Conservation (phyloP, 2,329 filamentous ascomycete genomes). For the Coleophoma crateriformis region DNA sequence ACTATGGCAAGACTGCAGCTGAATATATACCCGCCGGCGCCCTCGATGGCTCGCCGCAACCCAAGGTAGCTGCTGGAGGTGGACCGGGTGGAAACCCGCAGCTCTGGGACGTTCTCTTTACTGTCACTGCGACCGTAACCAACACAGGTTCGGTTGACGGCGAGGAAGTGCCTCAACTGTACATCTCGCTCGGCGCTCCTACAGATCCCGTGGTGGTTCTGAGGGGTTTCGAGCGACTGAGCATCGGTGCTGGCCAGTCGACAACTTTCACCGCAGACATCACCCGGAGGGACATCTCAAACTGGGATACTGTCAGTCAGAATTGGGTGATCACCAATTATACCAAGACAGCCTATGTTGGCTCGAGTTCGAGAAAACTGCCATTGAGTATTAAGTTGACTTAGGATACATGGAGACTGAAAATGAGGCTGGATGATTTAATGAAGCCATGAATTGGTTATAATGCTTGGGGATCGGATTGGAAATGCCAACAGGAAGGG, state of each 20-base stretch:
- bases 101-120: constrained; percentile 50
- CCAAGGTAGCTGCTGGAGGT: constrained; percentile 40
- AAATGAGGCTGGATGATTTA: too few species aligned
- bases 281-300: constrained; percentile 76
- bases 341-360: constrained; percentile 26
- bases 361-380: constrained; percentile 24
- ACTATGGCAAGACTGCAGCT: constrained; percentile 19
- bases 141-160: constrained; percentile 49
- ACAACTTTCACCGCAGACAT: constrained; percentile 62
- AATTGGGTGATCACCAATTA: constrained; percentile 61
- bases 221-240: constrained; percentile 75
- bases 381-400: constrained; percentile 17
- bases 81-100: constrained; percentile 47
- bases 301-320: constrained; percentile 76
- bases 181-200: constrained; percentile 75
- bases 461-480: too few species aligned
- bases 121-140: constrained; percentile 44
- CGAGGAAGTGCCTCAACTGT: constrained; percentile 56
- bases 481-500: too few species aligned
- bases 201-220: constrained; percentile 63
- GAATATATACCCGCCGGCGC: constrained; percentile 36
- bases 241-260: constrained; percentile 63
- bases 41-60: constrained; percentile 39
- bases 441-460: too few species aligned
- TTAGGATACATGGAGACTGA: neutral